phyloP scores from a whole-genome alignment of 2,329 filamentous ascomycete genomes.

The Scedosporium apiospermum region DNA sequence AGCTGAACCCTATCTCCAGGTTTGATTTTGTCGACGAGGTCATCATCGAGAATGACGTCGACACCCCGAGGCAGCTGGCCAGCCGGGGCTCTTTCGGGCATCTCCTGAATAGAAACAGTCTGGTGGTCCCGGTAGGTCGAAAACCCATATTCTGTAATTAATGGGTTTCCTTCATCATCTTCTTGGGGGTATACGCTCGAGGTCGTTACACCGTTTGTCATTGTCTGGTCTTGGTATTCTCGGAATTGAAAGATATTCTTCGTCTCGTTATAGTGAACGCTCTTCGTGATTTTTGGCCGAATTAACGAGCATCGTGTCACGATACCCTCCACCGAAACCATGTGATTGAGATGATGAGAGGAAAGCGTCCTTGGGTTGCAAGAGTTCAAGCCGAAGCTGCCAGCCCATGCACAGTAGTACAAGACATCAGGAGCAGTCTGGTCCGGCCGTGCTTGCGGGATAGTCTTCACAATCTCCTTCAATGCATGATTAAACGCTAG shows the following conservation, averaged over 20 bases:
- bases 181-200: constrained; percentile 90
- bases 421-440: constrained; percentile 70
- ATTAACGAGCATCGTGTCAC: constrained; percentile 95
- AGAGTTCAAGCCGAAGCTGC: constrained; percentile 88
- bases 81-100: constrained; percentile 92
- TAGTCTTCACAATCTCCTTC: constrained; percentile 75
- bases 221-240: constrained; percentile 93
- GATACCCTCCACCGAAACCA: constrained; percentile 96
- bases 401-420: constrained; percentile 96
- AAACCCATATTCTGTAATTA: constrained; percentile 93
- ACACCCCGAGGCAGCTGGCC: constrained; percentile 92
- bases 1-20: constrained; percentile 93
- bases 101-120: constrained; percentile 96
- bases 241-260: constrained; percentile 80
- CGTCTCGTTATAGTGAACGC: constrained; percentile 88
- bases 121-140: constrained; percentile 95
- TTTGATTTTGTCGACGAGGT: constrained; percentile 89
- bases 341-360: constrained; percentile 83
- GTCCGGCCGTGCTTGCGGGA: constrained; percentile 65
- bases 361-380: constrained; percentile 92
- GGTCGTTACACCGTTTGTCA: constrained; percentile 84
- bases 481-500: constrained; percentile 85
- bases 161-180: constrained; percentile 83
- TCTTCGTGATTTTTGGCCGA: constrained; percentile 94
- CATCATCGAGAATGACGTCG: constrained; percentile 93